A percentile compares a stretch with the other conserved stretches of the same genome.
Evolutionary conservation across 2,329 filamentous ascomycete species (phyloP).

Genomic region (Monosporascus sp.): DNA sequence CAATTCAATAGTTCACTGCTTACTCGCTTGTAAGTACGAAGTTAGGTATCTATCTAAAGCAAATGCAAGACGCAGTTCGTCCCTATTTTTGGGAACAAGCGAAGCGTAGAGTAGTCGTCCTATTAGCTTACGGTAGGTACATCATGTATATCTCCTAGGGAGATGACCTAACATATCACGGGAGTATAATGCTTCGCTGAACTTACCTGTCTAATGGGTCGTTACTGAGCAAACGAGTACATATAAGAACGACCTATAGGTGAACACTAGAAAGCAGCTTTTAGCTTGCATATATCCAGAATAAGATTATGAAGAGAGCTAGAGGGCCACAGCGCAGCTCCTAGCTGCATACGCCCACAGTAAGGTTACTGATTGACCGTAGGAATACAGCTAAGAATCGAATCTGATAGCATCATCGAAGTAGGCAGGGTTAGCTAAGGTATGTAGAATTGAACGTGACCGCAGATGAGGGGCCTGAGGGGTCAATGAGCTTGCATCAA

Average conservation of each 20-base stretch:
- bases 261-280: neutral
- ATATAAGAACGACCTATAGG: neutral
- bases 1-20: neutral
- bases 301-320: neutral
- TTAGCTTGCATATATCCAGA: neutral
- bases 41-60: neutral
- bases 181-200: neutral
- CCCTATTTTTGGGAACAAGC: neutral
- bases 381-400: neutral
- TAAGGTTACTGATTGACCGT: no score
- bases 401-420: neutral
- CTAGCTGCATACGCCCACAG: neutral
- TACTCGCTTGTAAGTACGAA: neutral
- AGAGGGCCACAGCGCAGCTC: neutral
- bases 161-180: no score
- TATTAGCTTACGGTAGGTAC: no score
- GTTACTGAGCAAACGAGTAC: no score
- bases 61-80: neutral
- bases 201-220: neutral
- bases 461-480: neutral
- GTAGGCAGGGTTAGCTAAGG: neutral
- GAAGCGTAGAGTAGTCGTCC: neutral
- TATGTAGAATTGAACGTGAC: neutral
- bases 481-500: neutral
- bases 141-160: no score